These are phyloP conservation scores for Colletotrichum australisinense DNA, from an alignment of 2,329 filamentous ascomycete species.

Conservation along the genomic window DNA sequence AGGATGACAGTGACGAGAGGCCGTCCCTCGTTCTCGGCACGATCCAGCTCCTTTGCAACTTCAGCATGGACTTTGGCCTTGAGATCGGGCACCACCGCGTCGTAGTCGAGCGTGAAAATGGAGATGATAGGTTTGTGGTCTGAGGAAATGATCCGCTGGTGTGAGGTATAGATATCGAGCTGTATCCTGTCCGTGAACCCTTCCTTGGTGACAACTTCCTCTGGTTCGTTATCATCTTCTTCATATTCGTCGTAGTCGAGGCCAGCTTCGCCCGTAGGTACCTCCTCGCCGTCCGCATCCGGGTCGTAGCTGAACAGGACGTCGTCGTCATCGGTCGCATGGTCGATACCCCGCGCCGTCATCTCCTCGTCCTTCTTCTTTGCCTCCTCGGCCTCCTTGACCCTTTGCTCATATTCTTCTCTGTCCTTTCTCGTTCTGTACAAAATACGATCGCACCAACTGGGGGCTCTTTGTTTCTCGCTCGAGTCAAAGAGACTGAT, in stretches of 20 bases:
- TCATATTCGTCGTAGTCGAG: constrained; percentile 72
- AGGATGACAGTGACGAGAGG: constrained; percentile 86
- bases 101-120: constrained; percentile 85
- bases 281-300: constrained; percentile 73
- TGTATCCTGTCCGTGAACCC: constrained; percentile 66
- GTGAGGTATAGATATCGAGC: constrained; percentile 80
- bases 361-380: constrained; percentile 85
- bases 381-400: constrained; percentile 73
- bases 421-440: constrained; percentile 82
- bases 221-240: constrained; percentile 57
- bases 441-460: constrained; percentile 96
- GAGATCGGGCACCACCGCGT: constrained; percentile 85
- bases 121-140: constrained; percentile 95
- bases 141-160: constrained; percentile 90
- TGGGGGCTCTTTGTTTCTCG: constrained; percentile 91
- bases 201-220: constrained; percentile 67
- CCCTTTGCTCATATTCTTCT: constrained; percentile 71
- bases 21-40: constrained; percentile 89
- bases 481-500: constrained; percentile 93
- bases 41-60: constrained; percentile 87
- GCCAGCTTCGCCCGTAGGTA: constrained; percentile 47
- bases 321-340: constrained; percentile 80
- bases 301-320: constrained; percentile 93
- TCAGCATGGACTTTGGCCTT: constrained; percentile 88
- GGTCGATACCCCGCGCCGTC: constrained; percentile 80